phyloP scores from a whole-genome alignment of 345 rosid species.

The Sisymbrium altissimum region DNA sequence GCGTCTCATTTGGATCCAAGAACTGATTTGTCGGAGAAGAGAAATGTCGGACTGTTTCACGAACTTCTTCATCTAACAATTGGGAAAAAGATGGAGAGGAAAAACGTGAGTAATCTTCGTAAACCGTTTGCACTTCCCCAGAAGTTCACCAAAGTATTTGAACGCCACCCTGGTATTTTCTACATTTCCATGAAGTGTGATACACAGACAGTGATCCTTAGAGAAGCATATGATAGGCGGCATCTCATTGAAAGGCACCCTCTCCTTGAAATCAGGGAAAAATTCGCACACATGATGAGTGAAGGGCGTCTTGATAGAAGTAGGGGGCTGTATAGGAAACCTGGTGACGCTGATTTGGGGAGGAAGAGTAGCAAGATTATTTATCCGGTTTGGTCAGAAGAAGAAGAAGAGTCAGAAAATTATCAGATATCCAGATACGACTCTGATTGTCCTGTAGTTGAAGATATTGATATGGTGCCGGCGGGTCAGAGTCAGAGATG shows the following conservation, averaged over 20 bases:
- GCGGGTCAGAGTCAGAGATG: neutral
- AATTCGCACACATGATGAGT: conserved; percentile 48
- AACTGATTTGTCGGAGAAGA: conserved; percentile 80
- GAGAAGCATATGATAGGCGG: conserved; percentile 64
- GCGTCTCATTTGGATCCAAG: conserved; percentile 80
- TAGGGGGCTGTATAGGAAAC: conserved; percentile 48
- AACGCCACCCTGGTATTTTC: conserved; percentile 85
- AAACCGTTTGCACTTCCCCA: conserved; percentile 65
- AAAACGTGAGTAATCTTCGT: conserved; percentile 75
- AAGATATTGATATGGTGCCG: neutral
- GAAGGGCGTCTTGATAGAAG: conserved; percentile 66
- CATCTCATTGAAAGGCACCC: conserved; percentile 57
- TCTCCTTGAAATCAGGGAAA: conserved; percentile 47
- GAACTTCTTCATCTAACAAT: conserved; percentile 82
- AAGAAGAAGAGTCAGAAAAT: conserved; percentile 15
- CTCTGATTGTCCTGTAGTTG: conserved; percentile 27
- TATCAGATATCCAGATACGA: conserved; percentile 35
- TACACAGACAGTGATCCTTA: conserved; percentile 72
- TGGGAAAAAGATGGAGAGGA: conserved; percentile 66
- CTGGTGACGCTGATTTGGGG: neutral
- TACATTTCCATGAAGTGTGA: conserved; percentile 61
- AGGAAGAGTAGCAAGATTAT: neutral
- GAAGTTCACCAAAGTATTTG: conserved; percentile 83
- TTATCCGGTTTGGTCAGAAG: conserved; percentile 33
- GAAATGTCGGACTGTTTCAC: conserved; percentile 78